A percentile compares a stretch with the other conserved stretches of the same genome.
phyloP scores from a whole-genome alignment of 148 eudicot species.

The Rheum nobile region DNA sequence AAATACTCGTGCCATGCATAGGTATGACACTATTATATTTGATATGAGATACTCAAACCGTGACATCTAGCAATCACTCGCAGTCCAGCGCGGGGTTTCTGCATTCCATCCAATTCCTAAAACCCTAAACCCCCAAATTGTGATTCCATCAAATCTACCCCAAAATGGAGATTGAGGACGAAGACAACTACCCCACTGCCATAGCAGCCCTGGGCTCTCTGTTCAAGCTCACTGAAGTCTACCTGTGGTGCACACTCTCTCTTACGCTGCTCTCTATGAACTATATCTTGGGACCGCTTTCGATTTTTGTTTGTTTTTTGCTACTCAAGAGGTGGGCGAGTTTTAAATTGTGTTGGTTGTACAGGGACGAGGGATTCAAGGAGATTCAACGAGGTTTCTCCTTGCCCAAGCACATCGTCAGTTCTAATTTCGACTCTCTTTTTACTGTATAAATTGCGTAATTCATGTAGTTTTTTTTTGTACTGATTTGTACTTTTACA shows the following conservation, averaged over 20 bases:
- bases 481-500: neutral
- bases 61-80: neutral
- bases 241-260: conserved; percentile 34
- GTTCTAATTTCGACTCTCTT: neutral
- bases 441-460: neutral
- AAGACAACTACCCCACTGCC: conserved; percentile 16
- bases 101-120: neutral
- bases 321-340: neutral
- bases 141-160: neutral
- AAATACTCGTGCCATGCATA: too few relatives aligned
- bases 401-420: conserved; percentile 31
- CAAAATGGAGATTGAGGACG: conserved; percentile 10
- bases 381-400: conserved; percentile 17
- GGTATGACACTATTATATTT: too few relatives aligned
- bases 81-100: neutral
- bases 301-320: neutral
- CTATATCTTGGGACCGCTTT: neutral
- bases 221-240: conserved; percentile 60
- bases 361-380: conserved; percentile 40
- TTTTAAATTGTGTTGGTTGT: conserved; percentile 2
- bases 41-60: too few relatives aligned
- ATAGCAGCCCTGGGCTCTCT: conserved; percentile 52
- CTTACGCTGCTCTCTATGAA: neutral
- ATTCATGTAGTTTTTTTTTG: neutral
- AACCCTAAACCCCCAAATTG: conserved; percentile 2